Evolutionary conservation across 345 rosid genomes (phyloP).

Genomic region (Rhizophora apiculata): DNA sequence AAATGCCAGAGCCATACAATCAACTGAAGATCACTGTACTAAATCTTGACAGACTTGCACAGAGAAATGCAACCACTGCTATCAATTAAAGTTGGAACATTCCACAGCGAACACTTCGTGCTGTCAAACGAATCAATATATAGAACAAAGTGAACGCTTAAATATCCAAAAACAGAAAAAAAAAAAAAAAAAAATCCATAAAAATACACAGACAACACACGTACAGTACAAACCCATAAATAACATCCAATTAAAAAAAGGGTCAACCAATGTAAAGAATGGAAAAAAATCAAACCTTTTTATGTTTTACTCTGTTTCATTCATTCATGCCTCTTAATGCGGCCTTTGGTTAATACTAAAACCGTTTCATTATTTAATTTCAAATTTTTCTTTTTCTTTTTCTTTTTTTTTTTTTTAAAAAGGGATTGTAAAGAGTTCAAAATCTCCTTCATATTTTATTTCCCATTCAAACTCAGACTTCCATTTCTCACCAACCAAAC

Average conservation of each 20-base stretch:
- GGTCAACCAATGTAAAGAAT: not conserved
- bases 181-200: not conserved
- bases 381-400: too few relatives aligned
- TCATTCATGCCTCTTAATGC: too few relatives aligned
- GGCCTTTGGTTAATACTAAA: too few relatives aligned
- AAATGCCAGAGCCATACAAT: conserved; percentile 55
- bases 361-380: too few relatives aligned
- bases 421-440: not conserved
- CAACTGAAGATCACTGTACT: not conserved
- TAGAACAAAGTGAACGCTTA: not conserved
- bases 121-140: not conserved
- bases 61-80: too few relatives aligned
- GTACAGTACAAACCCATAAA: too few relatives aligned
- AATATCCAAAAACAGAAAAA: not conserved
- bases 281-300: not conserved
- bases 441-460: not conserved
- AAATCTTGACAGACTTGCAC: too few relatives aligned
- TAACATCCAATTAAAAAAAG: too few relatives aligned
- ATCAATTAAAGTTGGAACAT: too few relatives aligned
- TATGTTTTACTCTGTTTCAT: too few relatives aligned
- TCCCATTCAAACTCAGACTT: not conserved
- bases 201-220: too few relatives aligned
- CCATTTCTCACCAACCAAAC: conserved; percentile 6
- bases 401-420: too few relatives aligned
- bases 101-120: not conserved